Conservation (phyloP, 164 flowering plant species). For the Stephania japonica region DNA sequence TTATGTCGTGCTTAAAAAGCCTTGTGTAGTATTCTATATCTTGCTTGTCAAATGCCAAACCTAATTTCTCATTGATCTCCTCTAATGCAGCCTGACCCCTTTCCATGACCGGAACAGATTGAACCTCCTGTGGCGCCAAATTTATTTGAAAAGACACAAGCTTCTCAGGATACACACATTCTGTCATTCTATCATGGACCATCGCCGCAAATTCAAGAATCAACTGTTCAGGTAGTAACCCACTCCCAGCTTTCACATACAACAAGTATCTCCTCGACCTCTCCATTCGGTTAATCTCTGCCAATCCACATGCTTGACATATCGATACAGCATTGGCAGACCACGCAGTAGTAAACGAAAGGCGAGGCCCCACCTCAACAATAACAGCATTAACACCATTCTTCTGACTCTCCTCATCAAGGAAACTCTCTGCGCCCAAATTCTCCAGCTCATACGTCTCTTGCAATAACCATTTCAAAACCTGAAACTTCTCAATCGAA, state of each 20-base stretch:
- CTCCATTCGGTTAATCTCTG: conserved; percentile 74
- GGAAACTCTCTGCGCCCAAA: conserved; percentile 60
- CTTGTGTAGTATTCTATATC: conserved; percentile 73
- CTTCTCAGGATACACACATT: conserved; percentile 61
- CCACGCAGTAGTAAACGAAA: conserved; percentile 95
- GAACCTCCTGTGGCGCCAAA: conserved; percentile 65
- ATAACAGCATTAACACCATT: conserved; percentile 29
- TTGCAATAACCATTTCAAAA: conserved; percentile 63
- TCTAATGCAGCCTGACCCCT: conserved; percentile 73
- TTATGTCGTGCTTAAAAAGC: conserved; percentile 79
- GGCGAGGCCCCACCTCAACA: conserved; percentile 86
- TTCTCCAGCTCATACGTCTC: conserved; percentile 85
- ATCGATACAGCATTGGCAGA: conserved; percentile 93
- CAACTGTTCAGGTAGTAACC: conserved; percentile 34
- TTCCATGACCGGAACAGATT: conserved; percentile 71
- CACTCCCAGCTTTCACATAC: conserved; percentile 32
- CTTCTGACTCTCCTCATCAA: conserved; percentile 37
- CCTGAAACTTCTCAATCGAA: conserved; percentile 49
- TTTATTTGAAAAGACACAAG: conserved; percentile 66
- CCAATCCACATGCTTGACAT: conserved; percentile 71
- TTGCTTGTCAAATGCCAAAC: conserved; percentile 93
- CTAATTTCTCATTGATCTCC: conserved; percentile 85
- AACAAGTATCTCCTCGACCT: conserved; percentile 78
- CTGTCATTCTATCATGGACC: conserved; percentile 95
- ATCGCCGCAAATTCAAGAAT: conserved; percentile 63